Evolutionary conservation across 176 grass and related monocot species (phyloP).

Genomic region (Aegilops bicornis): DNA sequence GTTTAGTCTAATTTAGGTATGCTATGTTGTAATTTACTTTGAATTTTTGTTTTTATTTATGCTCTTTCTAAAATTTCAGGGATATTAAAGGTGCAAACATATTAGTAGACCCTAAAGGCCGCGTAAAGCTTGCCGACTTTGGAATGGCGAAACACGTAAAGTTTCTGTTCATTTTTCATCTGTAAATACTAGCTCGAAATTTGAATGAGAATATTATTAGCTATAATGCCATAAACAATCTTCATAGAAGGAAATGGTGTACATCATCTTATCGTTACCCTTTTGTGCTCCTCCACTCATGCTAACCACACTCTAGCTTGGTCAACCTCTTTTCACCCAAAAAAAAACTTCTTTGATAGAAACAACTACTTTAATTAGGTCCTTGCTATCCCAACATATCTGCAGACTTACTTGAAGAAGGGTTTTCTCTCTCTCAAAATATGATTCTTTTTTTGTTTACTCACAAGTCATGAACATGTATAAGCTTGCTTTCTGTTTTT

Average conservation of each 20-base stretch:
- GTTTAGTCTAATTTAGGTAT: slow-evolving; percentile 15
- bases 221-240: slow-evolving; percentile 8
- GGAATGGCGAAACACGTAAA: slow-evolving; percentile 98
- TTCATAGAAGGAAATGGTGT: neutral
- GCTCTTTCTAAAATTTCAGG: slow-evolving; percentile 45
- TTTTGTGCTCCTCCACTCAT: neutral
- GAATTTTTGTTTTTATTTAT: slow-evolving; percentile 36
- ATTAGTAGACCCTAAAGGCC: slow-evolving; percentile 96
- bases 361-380: slow-evolving; percentile 9
- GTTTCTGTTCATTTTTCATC: slow-evolving; percentile 22
- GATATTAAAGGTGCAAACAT: slow-evolving; percentile 99
- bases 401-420: slow-evolving; percentile 4
- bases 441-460: slow-evolving; percentile 1
- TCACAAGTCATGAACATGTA: neutral
- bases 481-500: slow-evolving; percentile 38
- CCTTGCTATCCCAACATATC: slow-evolving; percentile 7
- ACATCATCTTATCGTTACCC: neutral
- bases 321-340: neutral
- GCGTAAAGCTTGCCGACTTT: slow-evolving; percentile 96
- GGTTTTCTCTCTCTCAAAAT: slow-evolving; percentile 6
- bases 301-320: neutral
- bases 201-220: slow-evolving; percentile 14
- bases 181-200: slow-evolving; percentile 31
- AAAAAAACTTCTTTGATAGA: slow-evolving; percentile 8
- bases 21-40: slow-evolving; percentile 19